Base-by-base conservation (phyloP, 805 yeast genomes). In the Yarrowia keelungensis region DNA sequence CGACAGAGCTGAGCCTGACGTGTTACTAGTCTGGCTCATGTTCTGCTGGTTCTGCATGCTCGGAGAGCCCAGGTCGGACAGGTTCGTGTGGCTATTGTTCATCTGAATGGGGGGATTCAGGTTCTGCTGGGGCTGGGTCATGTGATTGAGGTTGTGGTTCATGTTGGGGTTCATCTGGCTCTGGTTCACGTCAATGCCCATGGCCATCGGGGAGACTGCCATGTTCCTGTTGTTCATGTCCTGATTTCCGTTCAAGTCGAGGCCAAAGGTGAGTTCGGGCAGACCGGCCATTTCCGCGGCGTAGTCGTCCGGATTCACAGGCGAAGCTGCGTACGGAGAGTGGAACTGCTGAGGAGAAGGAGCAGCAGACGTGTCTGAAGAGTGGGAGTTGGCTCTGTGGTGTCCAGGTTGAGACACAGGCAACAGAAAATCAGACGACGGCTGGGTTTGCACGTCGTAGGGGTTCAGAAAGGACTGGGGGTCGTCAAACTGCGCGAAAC, bases 301-400 rank as follows among this genome's bases (percentile, higher is more conserved):
- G 38, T 62, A 49, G 22, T 62, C 67, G 45, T 62, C 67, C 10
- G 67, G 56, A 26, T 47, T 62, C 5, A 62, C 56, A n/a, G 67
- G 67, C 19, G 67, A 62, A 2, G 67, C 54, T 15, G 56, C 56
- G 47, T 62, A 62, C 3, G 67, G 67, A 0, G 67, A 62, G 14
- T 47, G 56, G 16, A 38, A 62, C 54, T 61, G 66, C 67, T 45
- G 54, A 4, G 67, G 56, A 10, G 56, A 47, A 9, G 67, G 56
- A 9, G 56, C 67, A 3, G 67, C 67, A 3, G 67, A 62, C 39
- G 56, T 62, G 22, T 62, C 67, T 15, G 67, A 62, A 8, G 67
- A 62, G 41, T 62, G 56, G 19, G 67, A 62, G 39, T 62, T 36
- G n/a, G 56, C 38, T 5, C 67, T 11, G 32, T 22, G 45, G 47